phyloP scores from a whole-genome alignment of 768 basidiomycete genomes.

The Tubosaeta sp. region DNA sequence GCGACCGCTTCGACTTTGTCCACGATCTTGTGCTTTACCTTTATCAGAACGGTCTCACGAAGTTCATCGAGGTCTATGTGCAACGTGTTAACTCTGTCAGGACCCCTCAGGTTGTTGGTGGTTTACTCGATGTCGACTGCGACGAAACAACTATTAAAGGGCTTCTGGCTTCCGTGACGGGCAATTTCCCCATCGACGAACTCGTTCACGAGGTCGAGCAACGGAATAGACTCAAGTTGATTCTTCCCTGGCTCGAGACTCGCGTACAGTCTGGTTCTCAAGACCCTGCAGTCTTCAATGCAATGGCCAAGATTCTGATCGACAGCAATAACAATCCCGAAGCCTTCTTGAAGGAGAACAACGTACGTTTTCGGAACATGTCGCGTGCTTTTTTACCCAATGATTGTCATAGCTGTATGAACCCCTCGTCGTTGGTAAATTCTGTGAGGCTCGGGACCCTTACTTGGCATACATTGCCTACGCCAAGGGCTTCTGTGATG shows the following conservation, averaged over 20 bases:
- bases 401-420: constrained; percentile 72
- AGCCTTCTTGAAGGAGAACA: constrained; percentile 97
- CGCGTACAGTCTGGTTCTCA: constrained; percentile 92
- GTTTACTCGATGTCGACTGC: constrained; percentile 95
- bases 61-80: constrained; percentile 99
- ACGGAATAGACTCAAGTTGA: constrained; percentile 92
- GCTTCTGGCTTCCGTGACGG: constrained; percentile 89
- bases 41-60: constrained; percentile 93
- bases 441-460: constrained; percentile 98
- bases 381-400: neutral
- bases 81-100: constrained; percentile 96
- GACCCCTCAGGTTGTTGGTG: constrained; percentile 96
- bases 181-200: constrained; percentile 97
- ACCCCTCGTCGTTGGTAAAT: constrained; percentile 95
- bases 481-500: constrained; percentile 98
- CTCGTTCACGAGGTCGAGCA: constrained; percentile 96
- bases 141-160: constrained; percentile 95
- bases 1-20: constrained; percentile 99
- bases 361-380: constrained; percentile 48
- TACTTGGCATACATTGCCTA: constrained; percentile 99
- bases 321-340: constrained; percentile 99
- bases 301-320: constrained; percentile 96
- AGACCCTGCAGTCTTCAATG: constrained; percentile 93
- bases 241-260: constrained; percentile 95
- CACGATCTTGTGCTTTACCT: constrained; percentile 98